Conservation (phyloP, 2,329 filamentous ascomycete genomes). For the Aspergillus pseudonomiae region DNA sequence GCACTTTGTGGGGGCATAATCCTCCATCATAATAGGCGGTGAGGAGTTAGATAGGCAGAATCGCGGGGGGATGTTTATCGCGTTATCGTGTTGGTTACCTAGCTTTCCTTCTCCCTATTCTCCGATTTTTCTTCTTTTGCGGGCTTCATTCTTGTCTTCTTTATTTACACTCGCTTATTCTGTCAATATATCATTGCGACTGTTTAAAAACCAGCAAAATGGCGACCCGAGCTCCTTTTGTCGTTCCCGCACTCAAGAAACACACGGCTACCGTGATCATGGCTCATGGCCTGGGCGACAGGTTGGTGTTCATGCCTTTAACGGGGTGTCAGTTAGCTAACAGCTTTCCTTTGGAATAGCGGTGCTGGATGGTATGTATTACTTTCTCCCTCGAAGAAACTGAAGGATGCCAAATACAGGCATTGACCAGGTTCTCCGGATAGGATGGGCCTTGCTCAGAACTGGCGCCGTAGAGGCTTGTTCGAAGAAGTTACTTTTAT, state of each 20-base stretch:
- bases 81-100: not conserved
- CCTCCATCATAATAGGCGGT: not conserved
- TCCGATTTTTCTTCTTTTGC: not conserved
- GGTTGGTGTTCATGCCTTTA: conserved; percentile 52
- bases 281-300: conserved; percentile 88
- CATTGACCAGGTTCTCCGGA: not conserved
- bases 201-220: conserved; percentile 34
- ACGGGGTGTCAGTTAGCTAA: not conserved
- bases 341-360: conserved; percentile 35
- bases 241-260: conserved; percentile 76
- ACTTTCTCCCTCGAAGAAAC: not conserved
- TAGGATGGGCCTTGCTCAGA: conserved; percentile 77
- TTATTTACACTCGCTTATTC: not conserved
- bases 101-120: not conserved
- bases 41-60: not conserved
- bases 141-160: not conserved
- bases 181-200: not conserved
- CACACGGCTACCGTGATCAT: conserved; percentile 97
- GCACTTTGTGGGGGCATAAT: not conserved
- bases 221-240: conserved; percentile 58
- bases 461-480: conserved; percentile 77
- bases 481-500: conserved; percentile 93
- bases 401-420: not conserved
- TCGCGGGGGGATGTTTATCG: not conserved
- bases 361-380: conserved; percentile 50